Percentiles rank a stretch among this genome's conserved stretches.
phyloP scores from a whole-genome alignment of 257 asterid species.

The Perilla frutescens region DNA sequence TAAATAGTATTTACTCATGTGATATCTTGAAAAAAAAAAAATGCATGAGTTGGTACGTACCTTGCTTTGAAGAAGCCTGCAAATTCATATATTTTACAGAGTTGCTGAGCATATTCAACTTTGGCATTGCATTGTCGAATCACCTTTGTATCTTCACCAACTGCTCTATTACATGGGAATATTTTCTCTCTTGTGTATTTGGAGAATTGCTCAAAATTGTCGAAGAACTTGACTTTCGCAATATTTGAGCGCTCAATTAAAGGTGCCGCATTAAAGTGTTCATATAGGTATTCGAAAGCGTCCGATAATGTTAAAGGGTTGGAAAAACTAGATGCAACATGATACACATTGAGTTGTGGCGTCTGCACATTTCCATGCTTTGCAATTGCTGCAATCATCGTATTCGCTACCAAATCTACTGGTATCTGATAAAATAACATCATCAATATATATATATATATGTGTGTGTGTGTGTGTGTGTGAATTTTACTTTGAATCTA shows the following conservation, averaged over 20 bases:
- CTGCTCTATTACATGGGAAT: not conserved
- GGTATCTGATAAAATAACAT: not conserved
- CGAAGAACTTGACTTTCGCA: slow-evolving; percentile 24
- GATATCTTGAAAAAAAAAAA: too few relatives aligned
- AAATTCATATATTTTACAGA: slow-evolving; percentile 50
- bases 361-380: not conserved
- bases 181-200: slow-evolving; percentile 29
- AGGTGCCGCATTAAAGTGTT: slow-evolving; percentile 38
- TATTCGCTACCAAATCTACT: not conserved
- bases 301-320: slow-evolving; percentile 39
- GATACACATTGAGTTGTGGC: not conserved
- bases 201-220: slow-evolving; percentile 40
- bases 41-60: not conserved
- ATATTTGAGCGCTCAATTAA: not conserved
- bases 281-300: slow-evolving; percentile 31
- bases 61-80: slow-evolving; percentile 41
- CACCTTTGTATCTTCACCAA: not conserved
- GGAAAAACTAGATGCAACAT: slow-evolving; percentile 20
- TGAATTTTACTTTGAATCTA: too few relatives aligned
- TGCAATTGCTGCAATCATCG: not conserved
- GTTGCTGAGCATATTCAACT: slow-evolving; percentile 43
- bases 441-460: too few relatives aligned
- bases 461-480: too few relatives aligned
- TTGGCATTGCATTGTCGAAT: slow-evolving; percentile 34
- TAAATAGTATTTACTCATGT: too few relatives aligned